Percentiles rank a stretch among this genome's conserved stretches.
phyloP scores from a whole-genome alignment of 805 yeast species.

The Kluyveromyces aestuarii region DNA sequence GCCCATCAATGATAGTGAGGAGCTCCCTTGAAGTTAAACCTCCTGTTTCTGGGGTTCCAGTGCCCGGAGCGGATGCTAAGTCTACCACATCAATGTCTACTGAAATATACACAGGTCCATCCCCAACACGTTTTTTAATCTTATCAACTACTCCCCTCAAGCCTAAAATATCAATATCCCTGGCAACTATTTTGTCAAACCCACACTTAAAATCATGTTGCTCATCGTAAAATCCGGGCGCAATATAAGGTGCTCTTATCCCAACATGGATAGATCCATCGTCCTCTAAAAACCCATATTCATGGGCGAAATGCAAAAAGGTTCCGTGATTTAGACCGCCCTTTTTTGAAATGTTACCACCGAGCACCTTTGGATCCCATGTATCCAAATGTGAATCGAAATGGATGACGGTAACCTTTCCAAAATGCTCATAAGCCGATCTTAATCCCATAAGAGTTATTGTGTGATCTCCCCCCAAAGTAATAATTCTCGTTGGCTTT shows the following conservation, averaged over 20 bases:
- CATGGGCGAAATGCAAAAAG: constrained; percentile 56
- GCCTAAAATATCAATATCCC: constrained; percentile 37
- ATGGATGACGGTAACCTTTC: constrained; percentile 44
- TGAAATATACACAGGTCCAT: constrained; percentile 32
- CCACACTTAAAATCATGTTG: constrained; percentile 41
- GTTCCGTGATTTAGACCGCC: constrained; percentile 56
- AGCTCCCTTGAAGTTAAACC: constrained; percentile 58
- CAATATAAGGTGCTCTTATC: constrained; percentile 48
- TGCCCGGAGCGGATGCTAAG: constrained; percentile 56
- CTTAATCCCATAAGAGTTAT: constrained; percentile 42
- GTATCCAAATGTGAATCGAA: constrained; percentile 64
- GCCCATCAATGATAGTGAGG: constrained; percentile 43
- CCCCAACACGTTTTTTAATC: constrained; percentile 28
- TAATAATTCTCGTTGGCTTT: constrained; percentile 35
- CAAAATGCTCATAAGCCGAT: constrained; percentile 41
- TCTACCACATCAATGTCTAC: constrained; percentile 53
- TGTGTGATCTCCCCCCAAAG: constrained; percentile 58
- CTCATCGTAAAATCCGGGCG: constrained; percentile 35
- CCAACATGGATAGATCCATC: constrained; percentile 49
- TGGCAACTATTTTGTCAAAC: constrained; percentile 35
- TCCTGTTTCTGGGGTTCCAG: constrained; percentile 64
- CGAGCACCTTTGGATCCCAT: constrained; percentile 51
- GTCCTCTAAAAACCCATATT: constrained; percentile 44
- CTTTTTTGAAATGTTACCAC: constrained; percentile 50
- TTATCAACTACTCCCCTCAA: constrained; percentile 26